Conservation (phyloP, 371 early-diverging fungal species). For the Zopfochytrium polystomum region DNA sequence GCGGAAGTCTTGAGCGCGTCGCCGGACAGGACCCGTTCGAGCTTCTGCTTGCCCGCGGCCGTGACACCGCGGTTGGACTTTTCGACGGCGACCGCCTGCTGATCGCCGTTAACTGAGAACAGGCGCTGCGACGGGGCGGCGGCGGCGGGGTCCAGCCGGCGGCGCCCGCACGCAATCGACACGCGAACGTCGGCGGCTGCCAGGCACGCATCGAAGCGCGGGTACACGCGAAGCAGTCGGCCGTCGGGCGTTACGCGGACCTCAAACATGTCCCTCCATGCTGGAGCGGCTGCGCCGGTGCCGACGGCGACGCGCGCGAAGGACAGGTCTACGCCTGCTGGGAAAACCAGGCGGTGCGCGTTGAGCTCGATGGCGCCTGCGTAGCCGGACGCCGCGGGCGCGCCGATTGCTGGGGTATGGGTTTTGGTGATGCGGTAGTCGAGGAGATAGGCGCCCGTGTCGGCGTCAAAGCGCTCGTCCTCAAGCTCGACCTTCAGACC, state of each 20-base stretch:
- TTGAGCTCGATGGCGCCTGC: constrained; percentile 29
- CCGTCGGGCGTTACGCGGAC: constrained; percentile 11
- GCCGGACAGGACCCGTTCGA: neutral
- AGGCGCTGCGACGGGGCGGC: neutral
- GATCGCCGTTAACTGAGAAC: neutral
- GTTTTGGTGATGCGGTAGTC: constrained; percentile 6
- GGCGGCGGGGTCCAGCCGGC: neutral
- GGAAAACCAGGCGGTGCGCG: constrained; percentile 15
- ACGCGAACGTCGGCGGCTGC: constrained; percentile 1
- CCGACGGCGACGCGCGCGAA: no score
- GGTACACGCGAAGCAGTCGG: constrained; percentile 7
- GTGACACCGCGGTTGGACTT: no score
- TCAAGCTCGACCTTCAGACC: constrained; percentile 19
- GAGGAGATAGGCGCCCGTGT: neutral
- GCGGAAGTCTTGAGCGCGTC: neutral
- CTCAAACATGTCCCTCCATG: no score
- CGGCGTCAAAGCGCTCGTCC: constrained; percentile 24
- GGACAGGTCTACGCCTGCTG: constrained; percentile 11
- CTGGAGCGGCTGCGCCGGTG: no score
- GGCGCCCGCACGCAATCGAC: neutral
- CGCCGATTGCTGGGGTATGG: neutral
- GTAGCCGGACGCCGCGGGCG: neutral
- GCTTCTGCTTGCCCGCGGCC: no score
- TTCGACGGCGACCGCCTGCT: neutral
- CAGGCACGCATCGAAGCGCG: neutral